A percentile compares a stretch with the other conserved stretches of the same genome.
phyloP scores from a whole-genome alignment of 257 asterid genomes.

The Capsicum chinense region DNA sequence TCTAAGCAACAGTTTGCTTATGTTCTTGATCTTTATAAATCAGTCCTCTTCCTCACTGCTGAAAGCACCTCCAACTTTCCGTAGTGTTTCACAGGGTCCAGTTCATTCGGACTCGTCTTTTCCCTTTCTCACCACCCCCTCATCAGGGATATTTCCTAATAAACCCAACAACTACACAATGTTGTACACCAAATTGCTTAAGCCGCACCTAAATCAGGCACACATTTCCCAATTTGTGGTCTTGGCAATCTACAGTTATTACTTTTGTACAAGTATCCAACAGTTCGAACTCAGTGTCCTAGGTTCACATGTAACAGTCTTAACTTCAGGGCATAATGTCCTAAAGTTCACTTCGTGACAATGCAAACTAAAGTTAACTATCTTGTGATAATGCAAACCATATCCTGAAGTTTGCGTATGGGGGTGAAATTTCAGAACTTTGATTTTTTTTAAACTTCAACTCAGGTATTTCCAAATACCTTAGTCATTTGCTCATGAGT shows the following conservation, averaged over 20 bases:
- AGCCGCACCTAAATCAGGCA: not conserved
- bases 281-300: not conserved
- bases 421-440: constrained; percentile 10
- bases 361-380: not conserved
- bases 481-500: not conserved
- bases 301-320: not conserved
- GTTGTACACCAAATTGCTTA: not conserved
- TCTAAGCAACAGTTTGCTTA: not conserved
- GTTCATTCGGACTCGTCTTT: not conserved
- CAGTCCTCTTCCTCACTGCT: not conserved
- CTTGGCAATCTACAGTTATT: not conserved
- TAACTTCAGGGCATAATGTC: constrained; percentile 1
- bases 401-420: not conserved
- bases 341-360: not conserved
- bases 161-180: not conserved
- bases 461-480: not conserved
- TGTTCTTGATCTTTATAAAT: not conserved
- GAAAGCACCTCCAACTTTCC: not conserved
- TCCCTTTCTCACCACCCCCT: not conserved
- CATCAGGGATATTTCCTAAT: not conserved
- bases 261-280: not conserved
- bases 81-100: not conserved
- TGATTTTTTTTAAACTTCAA: not conserved
- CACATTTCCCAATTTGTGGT: not conserved
- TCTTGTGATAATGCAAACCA: not conserved